Evolutionary conservation across 2,329 filamentous ascomycete species (phyloP).

Genomic region (Pseudonectria buxi): DNA sequence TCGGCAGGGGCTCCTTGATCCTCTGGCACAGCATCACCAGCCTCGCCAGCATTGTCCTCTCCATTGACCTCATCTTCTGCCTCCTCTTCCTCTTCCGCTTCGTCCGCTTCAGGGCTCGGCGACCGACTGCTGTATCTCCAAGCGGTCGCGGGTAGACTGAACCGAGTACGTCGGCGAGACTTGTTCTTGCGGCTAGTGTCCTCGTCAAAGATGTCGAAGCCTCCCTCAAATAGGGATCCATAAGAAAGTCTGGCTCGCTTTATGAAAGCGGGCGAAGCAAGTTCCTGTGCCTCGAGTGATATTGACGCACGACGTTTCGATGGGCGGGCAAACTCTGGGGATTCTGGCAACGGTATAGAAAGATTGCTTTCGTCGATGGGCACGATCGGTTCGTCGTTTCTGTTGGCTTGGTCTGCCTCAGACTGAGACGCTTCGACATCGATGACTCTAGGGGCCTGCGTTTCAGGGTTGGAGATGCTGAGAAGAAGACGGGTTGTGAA

Average conservation of each 20-base stretch:
- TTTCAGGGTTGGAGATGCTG: constrained; percentile 35
- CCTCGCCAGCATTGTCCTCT: constrained; percentile 6
- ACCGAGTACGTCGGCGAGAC: constrained; percentile 60
- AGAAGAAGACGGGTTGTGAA: constrained; percentile 46
- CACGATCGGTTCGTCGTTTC: constrained; percentile 6
- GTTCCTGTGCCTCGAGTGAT: constrained; percentile 44
- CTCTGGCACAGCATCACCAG: constrained; percentile 1
- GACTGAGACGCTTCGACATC: constrained; percentile 38
- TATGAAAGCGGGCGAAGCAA: constrained; percentile 72
- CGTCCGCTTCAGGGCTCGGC: constrained; percentile 57
- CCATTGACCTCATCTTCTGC: constrained; percentile 12
- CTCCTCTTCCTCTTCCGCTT: constrained; percentile 17
- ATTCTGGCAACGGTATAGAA: constrained; percentile 11
- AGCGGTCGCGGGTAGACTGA: constrained; percentile 56
- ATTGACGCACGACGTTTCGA: constrained; percentile 29
- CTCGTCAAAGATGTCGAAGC: constrained; percentile 65
- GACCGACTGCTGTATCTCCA: constrained; percentile 73
- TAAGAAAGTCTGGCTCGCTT: constrained; percentile 65
- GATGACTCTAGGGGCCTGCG: constrained; percentile 42
- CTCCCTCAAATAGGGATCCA: constrained; percentile 57
- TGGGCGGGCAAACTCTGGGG: constrained; percentile 16
- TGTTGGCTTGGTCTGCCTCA: constrained; percentile 12
- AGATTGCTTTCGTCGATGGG: constrained; percentile 8
- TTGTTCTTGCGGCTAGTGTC: constrained; percentile 29
- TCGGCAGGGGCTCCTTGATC: constrained; percentile 7